These are phyloP conservation scores for Juncus inflexus DNA, from an alignment of 176 grass and related monocot genomes.

Conservation along the genomic window DNA sequence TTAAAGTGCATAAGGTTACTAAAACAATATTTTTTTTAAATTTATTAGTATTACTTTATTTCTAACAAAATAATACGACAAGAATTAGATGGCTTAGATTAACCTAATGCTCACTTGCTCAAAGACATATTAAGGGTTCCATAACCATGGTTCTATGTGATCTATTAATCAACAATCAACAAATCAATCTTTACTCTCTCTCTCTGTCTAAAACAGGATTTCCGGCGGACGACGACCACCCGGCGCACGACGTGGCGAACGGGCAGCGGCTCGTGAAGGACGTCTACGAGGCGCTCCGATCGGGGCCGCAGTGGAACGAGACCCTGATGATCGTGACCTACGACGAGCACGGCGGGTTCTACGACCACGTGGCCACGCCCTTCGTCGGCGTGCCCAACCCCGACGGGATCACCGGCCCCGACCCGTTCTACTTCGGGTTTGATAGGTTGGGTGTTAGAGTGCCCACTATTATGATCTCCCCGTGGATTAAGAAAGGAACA, in stretches of 20 bases:
- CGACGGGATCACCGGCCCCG: conserved; percentile 54
- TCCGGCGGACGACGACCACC: conserved; percentile 84
- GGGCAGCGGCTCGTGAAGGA: conserved; percentile 85
- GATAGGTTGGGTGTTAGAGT: conserved; percentile 80
- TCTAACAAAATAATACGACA: too few species aligned
- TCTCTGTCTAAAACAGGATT: background rate
- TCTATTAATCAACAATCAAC: too few species aligned
- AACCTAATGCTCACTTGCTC: too few species aligned
- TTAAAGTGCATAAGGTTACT: too few species aligned
- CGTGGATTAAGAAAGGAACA: conserved; percentile 84
- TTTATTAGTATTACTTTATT: too few species aligned
- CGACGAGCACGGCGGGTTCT: conserved; percentile 92
- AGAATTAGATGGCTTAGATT: too few species aligned
- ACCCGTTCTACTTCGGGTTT: conserved; percentile 74
- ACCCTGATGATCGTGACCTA: conserved; percentile 72
- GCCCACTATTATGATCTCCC: conserved; percentile 73
- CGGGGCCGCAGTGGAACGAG: conserved; percentile 75
- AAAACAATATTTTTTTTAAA: too few species aligned
- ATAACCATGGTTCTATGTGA: too few species aligned
- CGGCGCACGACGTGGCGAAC: conserved; percentile 82
- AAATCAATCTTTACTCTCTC: background rate
- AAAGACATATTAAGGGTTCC: too few species aligned
- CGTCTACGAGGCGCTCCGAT: conserved; percentile 71
- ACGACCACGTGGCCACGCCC: conserved; percentile 82
- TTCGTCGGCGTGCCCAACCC: conserved; percentile 70